phyloP scores from a whole-genome alignment of 345 rosid genomes.

The Gossypium anomalum region DNA sequence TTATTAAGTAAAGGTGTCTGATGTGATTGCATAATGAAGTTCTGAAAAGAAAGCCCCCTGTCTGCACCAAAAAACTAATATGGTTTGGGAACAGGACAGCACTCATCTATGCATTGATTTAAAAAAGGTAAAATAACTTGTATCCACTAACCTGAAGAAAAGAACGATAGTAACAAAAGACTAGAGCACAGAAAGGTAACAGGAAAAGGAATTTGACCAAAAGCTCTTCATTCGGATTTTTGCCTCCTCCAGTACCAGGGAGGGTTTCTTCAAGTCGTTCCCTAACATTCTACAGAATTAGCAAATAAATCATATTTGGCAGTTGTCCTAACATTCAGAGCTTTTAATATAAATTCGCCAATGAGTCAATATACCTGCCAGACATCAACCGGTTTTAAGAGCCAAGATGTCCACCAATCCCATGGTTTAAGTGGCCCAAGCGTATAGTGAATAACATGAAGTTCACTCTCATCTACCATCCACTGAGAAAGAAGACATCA shows the following conservation, averaged over 20 bases:
- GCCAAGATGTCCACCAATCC: conserved; percentile 99
- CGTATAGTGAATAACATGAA: conserved; percentile 85
- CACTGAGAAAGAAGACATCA: conserved; percentile 50
- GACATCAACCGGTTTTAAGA: conserved; percentile 86
- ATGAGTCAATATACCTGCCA: conserved; percentile 69
- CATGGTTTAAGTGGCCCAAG: conserved; percentile 96
- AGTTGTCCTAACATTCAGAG: not conserved
- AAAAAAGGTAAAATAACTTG: not conserved
- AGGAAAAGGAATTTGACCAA: conserved; percentile 65
- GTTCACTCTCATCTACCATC: conserved; percentile 95
- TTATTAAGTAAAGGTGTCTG: conserved; percentile 54
- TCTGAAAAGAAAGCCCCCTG: conserved; percentile 48
- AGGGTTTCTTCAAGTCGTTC: conserved; percentile 70
- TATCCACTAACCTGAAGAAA: conserved; percentile 42
- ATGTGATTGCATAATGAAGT: conserved; percentile 55
- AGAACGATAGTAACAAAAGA: conserved; percentile 47
- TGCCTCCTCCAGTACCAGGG: conserved; percentile 90
- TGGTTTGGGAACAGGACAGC: not conserved
- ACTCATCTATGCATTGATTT: not conserved
- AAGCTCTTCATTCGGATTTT: conserved; percentile 61
- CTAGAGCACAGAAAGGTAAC: conserved; percentile 56
- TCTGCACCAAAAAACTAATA: conserved; percentile 37
- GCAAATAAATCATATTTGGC: not conserved
- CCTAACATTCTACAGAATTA: conserved; percentile 53
- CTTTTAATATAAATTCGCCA: not conserved